A percentile compares a stretch with the other conserved stretches of the same genome.
Conservation (phyloP, 2,329 filamentous ascomycete species). For the Malbranchea zuffiana region DNA sequence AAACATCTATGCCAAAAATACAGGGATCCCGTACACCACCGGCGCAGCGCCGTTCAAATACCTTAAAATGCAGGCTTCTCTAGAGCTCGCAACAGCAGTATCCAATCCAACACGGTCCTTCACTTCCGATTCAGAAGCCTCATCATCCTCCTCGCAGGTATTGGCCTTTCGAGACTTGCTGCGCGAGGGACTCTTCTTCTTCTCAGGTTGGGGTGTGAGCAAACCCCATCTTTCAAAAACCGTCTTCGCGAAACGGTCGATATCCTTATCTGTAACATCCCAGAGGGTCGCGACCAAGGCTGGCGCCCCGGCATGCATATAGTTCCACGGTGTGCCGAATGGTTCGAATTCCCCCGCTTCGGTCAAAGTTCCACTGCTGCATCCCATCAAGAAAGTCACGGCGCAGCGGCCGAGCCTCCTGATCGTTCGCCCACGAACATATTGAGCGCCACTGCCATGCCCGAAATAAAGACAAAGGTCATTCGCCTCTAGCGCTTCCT, state of each 20-base stretch:
- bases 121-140: not conserved
- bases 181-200: constrained; percentile 14
- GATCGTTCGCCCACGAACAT: constrained; percentile 75
- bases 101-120: constrained; percentile 31
- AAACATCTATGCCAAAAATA: constrained; percentile 51
- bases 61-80: constrained; percentile 69
- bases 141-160: not conserved
- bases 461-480: constrained; percentile 87
- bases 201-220: constrained; percentile 30
- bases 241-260: constrained; percentile 76
- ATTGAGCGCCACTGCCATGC: constrained; percentile 89
- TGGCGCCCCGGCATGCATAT: constrained; percentile 76
- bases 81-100: constrained; percentile 67
- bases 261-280: constrained; percentile 97
- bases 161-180: not conserved
- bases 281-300: constrained; percentile 87
- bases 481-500: constrained; percentile 50
- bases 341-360: constrained; percentile 82
- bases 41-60: constrained; percentile 92
- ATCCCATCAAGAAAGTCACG: constrained; percentile 84
- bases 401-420: constrained; percentile 68
- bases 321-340: constrained; percentile 82
- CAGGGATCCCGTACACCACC: constrained; percentile 88
- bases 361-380: constrained; percentile 69
- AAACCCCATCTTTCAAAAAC: constrained; percentile 83